A percentile compares a stretch with the other conserved stretches of the same genome.
Conservation (phyloP, 1,139 yeast species). For the Sugiyamaella novakii region DNA sequence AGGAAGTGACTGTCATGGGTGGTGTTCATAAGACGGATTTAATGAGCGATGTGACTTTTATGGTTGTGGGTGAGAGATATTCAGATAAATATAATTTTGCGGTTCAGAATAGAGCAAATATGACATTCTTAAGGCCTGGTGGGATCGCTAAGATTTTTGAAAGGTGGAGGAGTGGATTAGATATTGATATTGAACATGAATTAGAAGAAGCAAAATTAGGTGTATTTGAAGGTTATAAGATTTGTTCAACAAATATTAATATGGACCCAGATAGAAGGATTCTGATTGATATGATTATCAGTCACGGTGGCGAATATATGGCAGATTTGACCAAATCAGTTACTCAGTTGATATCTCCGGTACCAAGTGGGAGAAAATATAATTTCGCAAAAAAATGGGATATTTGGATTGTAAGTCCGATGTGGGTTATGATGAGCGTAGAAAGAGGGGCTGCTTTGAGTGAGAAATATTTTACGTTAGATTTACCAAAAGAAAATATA, state of each 20-base stretch:
- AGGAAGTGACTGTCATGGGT: constrained; percentile 58
- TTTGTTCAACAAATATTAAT: constrained; percentile 57
- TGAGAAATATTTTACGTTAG: constrained; percentile 50
- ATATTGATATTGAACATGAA: constrained; percentile 39
- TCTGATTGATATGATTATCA: constrained; percentile 46
- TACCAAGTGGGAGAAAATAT: constrained; percentile 64
- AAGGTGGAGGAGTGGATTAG: constrained; percentile 57
- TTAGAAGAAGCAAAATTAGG: constrained; percentile 42
- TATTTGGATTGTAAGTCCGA: constrained; percentile 70
- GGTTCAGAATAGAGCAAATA: constrained; percentile 59
- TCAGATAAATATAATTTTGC: constrained; percentile 73
- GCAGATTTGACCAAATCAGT: constrained; percentile 58
- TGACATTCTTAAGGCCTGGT: constrained; percentile 55
- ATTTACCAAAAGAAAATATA: constrained; percentile 40
- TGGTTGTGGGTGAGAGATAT: constrained; percentile 66
- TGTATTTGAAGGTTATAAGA: constrained; percentile 51
- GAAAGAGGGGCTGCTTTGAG: constrained; percentile 62
- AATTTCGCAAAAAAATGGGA: constrained; percentile 67
- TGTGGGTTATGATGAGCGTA: constrained; percentile 69
- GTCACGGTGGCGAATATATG: constrained; percentile 61
- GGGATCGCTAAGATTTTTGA: constrained; percentile 51
- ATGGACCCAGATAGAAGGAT: constrained; percentile 39
- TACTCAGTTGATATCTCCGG: constrained; percentile 49
- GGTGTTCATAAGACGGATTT: constrained; percentile 62
- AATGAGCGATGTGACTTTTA: constrained; percentile 65